Conservation (phyloP, 306 rosid genomes). For the Pueraria montana region DNA sequence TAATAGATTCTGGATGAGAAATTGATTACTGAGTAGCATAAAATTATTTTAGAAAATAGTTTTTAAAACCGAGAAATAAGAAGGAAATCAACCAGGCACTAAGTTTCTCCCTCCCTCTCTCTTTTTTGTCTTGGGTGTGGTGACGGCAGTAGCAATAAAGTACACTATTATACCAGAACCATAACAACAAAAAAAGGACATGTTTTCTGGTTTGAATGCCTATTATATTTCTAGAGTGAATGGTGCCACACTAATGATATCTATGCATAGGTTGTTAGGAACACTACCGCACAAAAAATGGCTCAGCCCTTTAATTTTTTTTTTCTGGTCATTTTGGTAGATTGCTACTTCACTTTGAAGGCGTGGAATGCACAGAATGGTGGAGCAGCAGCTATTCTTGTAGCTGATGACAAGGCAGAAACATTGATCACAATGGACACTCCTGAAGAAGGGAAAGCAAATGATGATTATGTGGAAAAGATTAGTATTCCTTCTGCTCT, state of each 20-base stretch:
- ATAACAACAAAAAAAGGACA: too few relatives aligned
- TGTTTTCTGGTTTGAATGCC: background rate
- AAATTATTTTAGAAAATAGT: background rate
- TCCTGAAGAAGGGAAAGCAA: slow-evolving; percentile 78
- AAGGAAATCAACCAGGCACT: background rate
- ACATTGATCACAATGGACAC: slow-evolving; percentile 94
- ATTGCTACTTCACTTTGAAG: slow-evolving; percentile 96
- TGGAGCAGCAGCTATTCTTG: slow-evolving; percentile 97
- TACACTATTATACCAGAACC: background rate
- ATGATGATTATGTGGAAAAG: slow-evolving; percentile 76
- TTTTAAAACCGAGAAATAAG: background rate
- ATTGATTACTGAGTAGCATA: background rate
- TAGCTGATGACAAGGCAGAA: slow-evolving; percentile 82
- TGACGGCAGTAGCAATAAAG: background rate
- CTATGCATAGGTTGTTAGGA: slow-evolving; percentile 1
- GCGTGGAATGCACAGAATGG: slow-evolving; percentile 97
- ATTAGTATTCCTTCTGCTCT: slow-evolving; percentile 91
- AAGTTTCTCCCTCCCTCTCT: background rate
- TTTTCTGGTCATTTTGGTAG: slow-evolving; percentile 57
- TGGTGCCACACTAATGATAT: slow-evolving; percentile 1
- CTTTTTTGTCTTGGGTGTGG: background rate
- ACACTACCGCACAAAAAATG: slow-evolving; percentile 15
- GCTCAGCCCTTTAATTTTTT: slow-evolving; percentile 4
- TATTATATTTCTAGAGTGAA: slow-evolving; percentile 15
- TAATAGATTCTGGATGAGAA: background rate